Conservation (phyloP, 208 protist genomes). For the Leishmania tropica region DNA sequence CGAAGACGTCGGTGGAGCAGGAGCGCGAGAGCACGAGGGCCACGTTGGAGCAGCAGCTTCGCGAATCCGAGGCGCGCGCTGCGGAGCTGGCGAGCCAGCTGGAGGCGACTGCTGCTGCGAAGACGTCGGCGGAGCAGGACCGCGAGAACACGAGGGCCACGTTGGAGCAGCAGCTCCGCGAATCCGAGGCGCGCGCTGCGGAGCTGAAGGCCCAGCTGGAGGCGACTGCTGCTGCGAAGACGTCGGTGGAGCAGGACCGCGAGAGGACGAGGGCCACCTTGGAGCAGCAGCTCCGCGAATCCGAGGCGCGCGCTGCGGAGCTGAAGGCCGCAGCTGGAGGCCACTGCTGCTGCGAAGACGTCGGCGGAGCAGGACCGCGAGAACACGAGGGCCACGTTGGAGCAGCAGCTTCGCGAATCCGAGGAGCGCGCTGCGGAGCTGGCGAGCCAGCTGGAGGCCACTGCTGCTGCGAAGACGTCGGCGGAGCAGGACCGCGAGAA, state of each 20-base stretch:
- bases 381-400: background rate
- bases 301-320: background rate
- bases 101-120: background rate
- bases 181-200: background rate
- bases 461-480: conserved; percentile 50
- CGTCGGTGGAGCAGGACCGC: conserved; percentile 15
- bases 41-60: background rate
- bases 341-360: too few relatives aligned
- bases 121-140: background rate
- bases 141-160: background rate
- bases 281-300: too few relatives aligned
- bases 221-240: conserved; percentile 37
- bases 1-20: background rate
- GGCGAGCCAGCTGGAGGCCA: background rate
- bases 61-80: background rate
- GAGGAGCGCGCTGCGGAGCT: background rate
- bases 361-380: too few relatives aligned
- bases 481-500: background rate
- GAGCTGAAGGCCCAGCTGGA: background rate
- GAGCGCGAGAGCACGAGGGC: background rate
- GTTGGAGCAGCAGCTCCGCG: background rate
- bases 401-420: background rate
- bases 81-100: background rate
- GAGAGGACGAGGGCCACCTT: too few relatives aligned
- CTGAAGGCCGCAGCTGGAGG: too few relatives aligned